Percentiles rank a stretch among this genome's conserved stretches.
These are phyloP conservation scores for Phlebopus sp. DNA, from an alignment of 1,284 basidiomycete species.

Conservation along the genomic window DNA sequence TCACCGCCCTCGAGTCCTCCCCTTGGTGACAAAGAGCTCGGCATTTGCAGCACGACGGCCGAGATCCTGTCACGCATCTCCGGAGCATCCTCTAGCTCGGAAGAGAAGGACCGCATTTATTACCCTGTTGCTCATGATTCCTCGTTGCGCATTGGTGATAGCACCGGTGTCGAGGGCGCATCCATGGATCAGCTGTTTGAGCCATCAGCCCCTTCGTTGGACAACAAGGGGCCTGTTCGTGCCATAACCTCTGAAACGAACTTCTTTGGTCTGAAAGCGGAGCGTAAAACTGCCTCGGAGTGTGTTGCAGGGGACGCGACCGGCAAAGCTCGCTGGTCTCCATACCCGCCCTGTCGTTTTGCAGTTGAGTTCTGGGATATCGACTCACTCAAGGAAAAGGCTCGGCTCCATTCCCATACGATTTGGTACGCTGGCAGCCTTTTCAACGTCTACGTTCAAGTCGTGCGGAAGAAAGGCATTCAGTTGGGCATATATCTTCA, in stretches of 20 bases:
- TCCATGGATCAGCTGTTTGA: conserved; percentile 56
- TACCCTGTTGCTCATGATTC: conserved; percentile 76
- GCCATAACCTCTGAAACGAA: conserved; percentile 44
- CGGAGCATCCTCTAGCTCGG: conserved; percentile 13
- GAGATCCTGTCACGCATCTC: conserved; percentile 44
- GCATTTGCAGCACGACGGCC: conserved; percentile 47
- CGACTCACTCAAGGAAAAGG: conserved; percentile 80
- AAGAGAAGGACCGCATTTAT: conserved; percentile 42
- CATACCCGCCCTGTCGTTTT: conserved; percentile 77
- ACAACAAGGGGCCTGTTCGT: conserved; percentile 28
- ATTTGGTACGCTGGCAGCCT: conserved; percentile 79
- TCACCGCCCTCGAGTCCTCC: conserved; percentile 38
- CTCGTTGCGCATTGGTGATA: conserved; percentile 79
- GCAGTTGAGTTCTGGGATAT: conserved; percentile 91
- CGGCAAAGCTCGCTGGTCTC: conserved; percentile 52
- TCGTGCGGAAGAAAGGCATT: conserved; percentile 67
- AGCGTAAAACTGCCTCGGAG: conserved; percentile 39
- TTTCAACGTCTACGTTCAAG: conserved; percentile 87
- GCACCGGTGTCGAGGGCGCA: conserved; percentile 49
- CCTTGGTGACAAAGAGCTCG: conserved; percentile 57
- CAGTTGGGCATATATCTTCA: conserved; percentile 92
- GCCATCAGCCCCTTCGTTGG: conserved; percentile 20
- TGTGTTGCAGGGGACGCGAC: conserved; percentile 42
- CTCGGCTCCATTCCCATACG: conserved; percentile 71
- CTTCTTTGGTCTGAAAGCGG: conserved; percentile 63